These are phyloP conservation scores for Neurospora hispaniola DNA, from an alignment of 495 filamentous ascomycete genomes.

Conservation along the genomic window DNA sequence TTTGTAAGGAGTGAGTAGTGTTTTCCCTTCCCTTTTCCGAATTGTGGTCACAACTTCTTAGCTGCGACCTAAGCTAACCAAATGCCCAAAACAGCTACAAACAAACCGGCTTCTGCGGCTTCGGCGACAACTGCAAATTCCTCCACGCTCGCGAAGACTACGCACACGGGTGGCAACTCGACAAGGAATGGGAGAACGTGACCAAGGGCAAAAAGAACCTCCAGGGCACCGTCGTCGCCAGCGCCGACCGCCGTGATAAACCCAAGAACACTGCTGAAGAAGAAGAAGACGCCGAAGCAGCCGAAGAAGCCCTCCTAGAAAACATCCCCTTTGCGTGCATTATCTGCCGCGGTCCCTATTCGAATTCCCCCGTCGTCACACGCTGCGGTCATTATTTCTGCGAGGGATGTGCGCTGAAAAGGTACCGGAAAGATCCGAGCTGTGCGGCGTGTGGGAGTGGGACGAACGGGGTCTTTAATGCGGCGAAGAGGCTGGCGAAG, in stretches of 20 bases:
- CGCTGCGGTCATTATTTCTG: slow-evolving; percentile 96
- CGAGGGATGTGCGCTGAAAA: slow-evolving; percentile 70
- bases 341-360: slow-evolving; percentile 76
- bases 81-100: slow-evolving; percentile 3
- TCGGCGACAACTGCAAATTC: slow-evolving; percentile 61
- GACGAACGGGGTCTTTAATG: slow-evolving; percentile 84
- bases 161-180: slow-evolving; percentile 89
- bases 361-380: slow-evolving; percentile 64
- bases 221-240: slow-evolving; percentile 51
- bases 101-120: slow-evolving; percentile 19
- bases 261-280: slow-evolving; percentile 13
- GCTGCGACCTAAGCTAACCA: not conserved
- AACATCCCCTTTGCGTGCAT: slow-evolving; percentile 94
- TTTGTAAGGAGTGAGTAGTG: slow-evolving; percentile 64
- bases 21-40: not conserved
- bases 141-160: slow-evolving; percentile 80
- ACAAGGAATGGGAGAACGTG: slow-evolving; percentile 82
- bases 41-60: too few species aligned
- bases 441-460: slow-evolving; percentile 80
- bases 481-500: slow-evolving; percentile 70
- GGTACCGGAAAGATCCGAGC: slow-evolving; percentile 66
- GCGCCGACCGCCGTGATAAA: slow-evolving; percentile 34
- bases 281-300: slow-evolving; percentile 45
- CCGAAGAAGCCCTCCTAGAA: slow-evolving; percentile 68
- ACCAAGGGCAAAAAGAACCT: slow-evolving; percentile 65